These are phyloP conservation scores for Plectosphaerella sp. DNA, from an alignment of 2,329 filamentous ascomycete genomes.

Conservation along the genomic window DNA sequence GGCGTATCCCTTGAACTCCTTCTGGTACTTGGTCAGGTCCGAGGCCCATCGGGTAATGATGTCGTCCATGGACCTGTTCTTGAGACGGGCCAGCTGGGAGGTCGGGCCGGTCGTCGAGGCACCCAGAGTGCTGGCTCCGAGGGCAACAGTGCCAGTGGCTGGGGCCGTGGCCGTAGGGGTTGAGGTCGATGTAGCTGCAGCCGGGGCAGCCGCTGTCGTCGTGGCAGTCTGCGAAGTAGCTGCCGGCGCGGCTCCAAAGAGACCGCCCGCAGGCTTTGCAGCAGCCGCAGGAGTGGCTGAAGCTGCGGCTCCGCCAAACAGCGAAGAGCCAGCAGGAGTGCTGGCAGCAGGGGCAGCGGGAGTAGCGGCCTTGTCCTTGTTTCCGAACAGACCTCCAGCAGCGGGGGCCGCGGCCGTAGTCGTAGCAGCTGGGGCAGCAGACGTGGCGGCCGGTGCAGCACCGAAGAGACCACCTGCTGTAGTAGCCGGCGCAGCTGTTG, in stretches of 20 bases:
- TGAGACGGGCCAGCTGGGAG: constrained; percentile 82
- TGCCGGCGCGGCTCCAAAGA: constrained; percentile 25
- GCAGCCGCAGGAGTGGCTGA: constrained; percentile 15
- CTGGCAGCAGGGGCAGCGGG: constrained; percentile 21
- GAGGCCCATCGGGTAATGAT: constrained; percentile 97
- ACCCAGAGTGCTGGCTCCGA: constrained; percentile 43
- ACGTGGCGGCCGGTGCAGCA: constrained; percentile 15
- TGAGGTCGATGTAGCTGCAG: constrained; percentile 17
- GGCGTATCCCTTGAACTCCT: constrained; percentile 90
- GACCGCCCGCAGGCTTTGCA: constrained; percentile 23
- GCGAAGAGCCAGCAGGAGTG: constrained; percentile 17
- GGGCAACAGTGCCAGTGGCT: constrained; percentile 14
- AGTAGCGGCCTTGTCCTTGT: constrained; percentile 3
- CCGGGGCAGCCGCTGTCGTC: constrained; percentile 15
- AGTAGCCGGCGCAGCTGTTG: constrained; percentile 19
- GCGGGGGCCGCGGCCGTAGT: constrained; percentile 22
- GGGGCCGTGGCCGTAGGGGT: constrained; percentile 23
- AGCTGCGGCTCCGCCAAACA: constrained; percentile 27
- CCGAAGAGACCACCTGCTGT: constrained; percentile 19
- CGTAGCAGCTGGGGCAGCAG: constrained; percentile 19
- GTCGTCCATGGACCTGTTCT: constrained; percentile 99
- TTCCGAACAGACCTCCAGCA: constrained; percentile 28
- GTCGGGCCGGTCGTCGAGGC: constrained; percentile 76
- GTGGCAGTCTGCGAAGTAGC: constrained; percentile 20
- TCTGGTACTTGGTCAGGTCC: constrained; percentile 92